Evolutionary conservation across 257 asterid genomes (phyloP), one percentile per base, ranked within the genome.

Genomic region (Solanum arcanum): DNA sequence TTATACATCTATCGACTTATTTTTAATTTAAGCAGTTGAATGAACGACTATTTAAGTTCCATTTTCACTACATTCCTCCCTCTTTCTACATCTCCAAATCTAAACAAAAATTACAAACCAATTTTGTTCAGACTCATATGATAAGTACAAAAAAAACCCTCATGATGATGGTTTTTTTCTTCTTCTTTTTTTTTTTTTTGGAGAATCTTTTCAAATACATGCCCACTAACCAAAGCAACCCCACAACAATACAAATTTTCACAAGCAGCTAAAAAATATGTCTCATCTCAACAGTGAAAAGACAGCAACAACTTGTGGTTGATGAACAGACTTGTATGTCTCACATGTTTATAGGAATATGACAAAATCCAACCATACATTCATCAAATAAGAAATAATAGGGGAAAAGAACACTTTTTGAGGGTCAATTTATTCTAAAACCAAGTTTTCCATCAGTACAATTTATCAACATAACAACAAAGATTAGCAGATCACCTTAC

Each of bases 381-480:
- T 37, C 33, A 56, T 27, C 33, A 20, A 20, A n/a, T n/a, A n/a
- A 18, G 8, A 68, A 82, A 31, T 12, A 70, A 87, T 9, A 9
- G 83, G 21, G 9, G 56, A 66, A 27, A 56, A 2, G 20, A 72
- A 85, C 14, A 90, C 82, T 9, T 80, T 80, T 47, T 27, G 84
- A 69, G 69, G 86, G 46, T 73, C 86, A n/a, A 52, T 75, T 90
- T 90, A 86, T 90, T 90, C 88, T 83, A 42, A 37, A 25, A 87
- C 87, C 77, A 76, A 37, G 86, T 76, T 88, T 56, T 6, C 86
- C 89, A 90, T 85, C 88, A 85, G 87, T 85, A 85, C 90, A 90
- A 83, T 73, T 80, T 90, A 86, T 87, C 72, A 75, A 86, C 88
- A 83, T 83, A 73, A 72, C 77, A 78, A 75, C 78, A 78, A 75